Conservation (phyloP, 75 land plant genomes). For the Chamaecyparis obtusa region DNA sequence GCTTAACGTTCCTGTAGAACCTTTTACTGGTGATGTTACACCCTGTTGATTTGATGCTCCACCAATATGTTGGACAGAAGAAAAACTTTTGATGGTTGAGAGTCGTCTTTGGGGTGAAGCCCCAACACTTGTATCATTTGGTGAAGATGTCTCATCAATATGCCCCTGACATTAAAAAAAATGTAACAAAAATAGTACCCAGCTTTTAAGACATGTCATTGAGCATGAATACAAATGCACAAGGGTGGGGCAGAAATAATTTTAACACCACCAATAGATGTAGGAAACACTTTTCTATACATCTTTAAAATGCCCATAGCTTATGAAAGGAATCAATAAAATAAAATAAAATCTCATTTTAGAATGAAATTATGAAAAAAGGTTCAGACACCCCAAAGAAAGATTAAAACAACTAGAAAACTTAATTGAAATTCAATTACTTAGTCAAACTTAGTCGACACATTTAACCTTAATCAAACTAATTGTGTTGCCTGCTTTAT, state of each 20-base stretch:
- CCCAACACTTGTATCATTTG: neutral
- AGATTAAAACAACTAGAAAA: neutral
- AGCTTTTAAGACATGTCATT: neutral
- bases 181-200: neutral
- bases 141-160: slow-evolving; percentile 8
- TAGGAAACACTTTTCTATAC: neutral
- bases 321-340: neutral
- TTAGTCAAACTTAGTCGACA: neutral
- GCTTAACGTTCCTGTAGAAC: slow-evolving; percentile 7
- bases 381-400: neutral
- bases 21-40: slow-evolving; percentile 14
- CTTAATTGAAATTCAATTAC: neutral
- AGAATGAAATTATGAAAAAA: neutral
- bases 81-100: neutral
- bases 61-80: slow-evolving; percentile 12
- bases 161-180: slow-evolving; percentile 6
- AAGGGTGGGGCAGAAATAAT: neutral
- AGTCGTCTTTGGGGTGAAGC: neutral
- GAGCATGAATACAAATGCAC: neutral
- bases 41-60: slow-evolving; percentile 17
- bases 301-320: neutral
- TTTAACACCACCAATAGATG: neutral
- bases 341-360: neutral
- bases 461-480: neutral
- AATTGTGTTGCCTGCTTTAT: neutral